Evolutionary conservation across 768 basidiomycete species (phyloP), one percentile per base, ranked within the genome.

Genomic region (Trametes coccinea): DNA sequence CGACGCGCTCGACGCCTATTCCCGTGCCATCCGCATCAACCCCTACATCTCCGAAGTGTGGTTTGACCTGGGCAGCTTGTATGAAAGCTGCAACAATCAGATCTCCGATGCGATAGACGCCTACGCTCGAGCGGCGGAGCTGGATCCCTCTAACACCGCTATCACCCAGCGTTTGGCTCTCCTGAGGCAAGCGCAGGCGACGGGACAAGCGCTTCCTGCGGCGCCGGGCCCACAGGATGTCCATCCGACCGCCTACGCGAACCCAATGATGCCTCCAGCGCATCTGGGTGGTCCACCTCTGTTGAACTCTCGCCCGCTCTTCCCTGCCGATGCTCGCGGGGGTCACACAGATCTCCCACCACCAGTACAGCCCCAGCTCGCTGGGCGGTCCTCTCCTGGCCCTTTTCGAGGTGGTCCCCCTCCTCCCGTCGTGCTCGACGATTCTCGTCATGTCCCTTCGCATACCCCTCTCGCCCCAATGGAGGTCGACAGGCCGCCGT

Each of bases 81-180:
- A 99, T 72, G 97, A 99, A 76, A 92, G 90, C 66, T 99, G 96
- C 81, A 98, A 98, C 78, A 98, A 98, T 71, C 97, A 99, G 75
- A 93, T 98, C 71, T 90, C 90, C 40, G 97, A 99, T 73, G 97
- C 97, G 33, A 98, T 98, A 71, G 96, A 99, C 67, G 97, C 97
- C 2, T 99, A 99, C 70, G 92, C 93, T 10, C 86, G 96, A 39
- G 97, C 96, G 0, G 88, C 88, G 60, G 95, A 98, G 73, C 87
- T 98, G 48, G 97, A 98, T 72, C 93, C 95, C 0, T 76, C 74
- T 59, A 98, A 98, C 70, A 76, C 79, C 45, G 84, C 88, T 31
- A 95, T 98, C 73, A 85, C 89, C 31, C 87, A 90, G 63, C 84
- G 95, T 1, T 76, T 98, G 16, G 80, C 84, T 67, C 74, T 97